phyloP scores from a whole-genome alignment of 768 basidiomycete species.

The Inosperma sp. region DNA sequence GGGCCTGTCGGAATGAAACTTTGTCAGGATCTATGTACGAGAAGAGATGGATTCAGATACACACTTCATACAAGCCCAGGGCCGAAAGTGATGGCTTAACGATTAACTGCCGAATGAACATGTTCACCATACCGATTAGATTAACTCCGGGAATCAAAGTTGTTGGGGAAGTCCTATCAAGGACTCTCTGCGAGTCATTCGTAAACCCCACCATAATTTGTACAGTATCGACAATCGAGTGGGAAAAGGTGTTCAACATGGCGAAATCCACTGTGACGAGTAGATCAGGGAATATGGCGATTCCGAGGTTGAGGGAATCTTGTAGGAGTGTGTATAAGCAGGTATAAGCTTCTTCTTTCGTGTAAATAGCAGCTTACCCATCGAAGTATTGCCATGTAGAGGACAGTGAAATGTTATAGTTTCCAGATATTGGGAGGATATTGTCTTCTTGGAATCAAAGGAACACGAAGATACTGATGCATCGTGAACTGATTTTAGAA shows the following conservation, averaged over 20 bases:
- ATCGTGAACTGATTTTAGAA: too few relatives aligned
- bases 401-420: too few relatives aligned
- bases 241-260: background rate
- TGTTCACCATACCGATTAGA: conserved; percentile 9
- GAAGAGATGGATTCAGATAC: background rate
- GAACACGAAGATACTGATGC: background rate
- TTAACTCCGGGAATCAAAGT: conserved; percentile 18
- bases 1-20: conserved; percentile 2
- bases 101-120: conserved; percentile 9
- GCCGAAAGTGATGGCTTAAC: conserved; percentile 6
- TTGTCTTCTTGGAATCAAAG: background rate
- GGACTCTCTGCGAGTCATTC: conserved; percentile 10
- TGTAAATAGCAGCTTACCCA: too few relatives aligned
- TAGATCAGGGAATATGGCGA: conserved; percentile 14
- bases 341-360: too few relatives aligned
- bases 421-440: background rate
- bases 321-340: background rate
- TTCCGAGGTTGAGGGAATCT: background rate
- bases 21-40: background rate
- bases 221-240: conserved; percentile 3
- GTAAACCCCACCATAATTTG: conserved; percentile 11
- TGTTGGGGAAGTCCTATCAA: conserved; percentile 12
- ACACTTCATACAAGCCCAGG: conserved; percentile 16
- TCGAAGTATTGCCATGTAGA: background rate
- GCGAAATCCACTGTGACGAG: conserved; percentile 19